A percentile compares a stretch with the other conserved stretches of the same genome.
phyloP scores from a whole-genome alignment of 176 grass and related monocot species.

The Paspalum notatum region DNA sequence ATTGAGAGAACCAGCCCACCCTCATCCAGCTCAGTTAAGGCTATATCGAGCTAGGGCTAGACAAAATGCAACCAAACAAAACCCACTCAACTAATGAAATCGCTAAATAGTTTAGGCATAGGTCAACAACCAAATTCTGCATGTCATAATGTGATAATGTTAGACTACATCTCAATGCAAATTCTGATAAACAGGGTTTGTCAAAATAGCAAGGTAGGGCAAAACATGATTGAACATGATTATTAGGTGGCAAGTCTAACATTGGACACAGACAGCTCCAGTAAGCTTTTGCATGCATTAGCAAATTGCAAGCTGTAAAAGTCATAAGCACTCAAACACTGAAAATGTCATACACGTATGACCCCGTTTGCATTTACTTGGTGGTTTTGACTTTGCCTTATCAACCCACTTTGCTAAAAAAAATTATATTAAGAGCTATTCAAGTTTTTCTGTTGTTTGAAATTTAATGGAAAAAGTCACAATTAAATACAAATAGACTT shows the following conservation, averaged over 20 bases:
- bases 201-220: too few relatives aligned
- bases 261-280: background rate
- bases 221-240: background rate
- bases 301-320: background rate
- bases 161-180: background rate
- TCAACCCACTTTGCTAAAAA: background rate
- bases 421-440: background rate
- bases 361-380: background rate
- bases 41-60: background rate
- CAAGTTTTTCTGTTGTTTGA: background rate
- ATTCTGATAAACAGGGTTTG: background rate
- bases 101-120: background rate
- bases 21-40: background rate
- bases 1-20: background rate
- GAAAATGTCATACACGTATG: background rate
- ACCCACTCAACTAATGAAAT: background rate
- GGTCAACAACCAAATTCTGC: background rate
- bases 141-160: background rate
- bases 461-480: background rate
- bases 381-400: background rate
- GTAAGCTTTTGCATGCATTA: background rate
- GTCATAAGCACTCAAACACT: background rate
- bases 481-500: background rate
- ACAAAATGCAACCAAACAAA: background rate
- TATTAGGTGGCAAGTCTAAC: background rate